phyloP scores from a whole-genome alignment of 352 stramenopile species.

The Halophytophthora polymorphica region DNA sequence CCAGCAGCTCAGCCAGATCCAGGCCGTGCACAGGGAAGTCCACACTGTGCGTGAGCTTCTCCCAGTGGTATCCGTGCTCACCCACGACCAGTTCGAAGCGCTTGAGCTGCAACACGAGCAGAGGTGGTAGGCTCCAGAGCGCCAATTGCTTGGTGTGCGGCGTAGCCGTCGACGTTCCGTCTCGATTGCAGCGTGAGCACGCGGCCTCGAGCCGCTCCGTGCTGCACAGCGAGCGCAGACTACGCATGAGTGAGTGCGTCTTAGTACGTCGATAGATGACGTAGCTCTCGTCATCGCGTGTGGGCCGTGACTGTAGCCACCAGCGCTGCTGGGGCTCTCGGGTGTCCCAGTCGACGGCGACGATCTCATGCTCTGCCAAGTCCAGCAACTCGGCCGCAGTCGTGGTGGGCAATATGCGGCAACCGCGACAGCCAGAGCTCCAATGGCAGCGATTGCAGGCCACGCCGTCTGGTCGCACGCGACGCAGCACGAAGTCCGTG shows the following conservation, averaged over 20 bases:
- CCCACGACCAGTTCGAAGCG: constrained; percentile 41
- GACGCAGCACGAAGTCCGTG: constrained; percentile 38
- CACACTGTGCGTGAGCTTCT: constrained; percentile 89
- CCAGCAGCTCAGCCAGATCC: constrained; percentile 61
- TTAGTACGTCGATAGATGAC: constrained; percentile 20
- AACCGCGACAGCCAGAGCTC: constrained; percentile 46
- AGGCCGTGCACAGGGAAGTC: constrained; percentile 89
- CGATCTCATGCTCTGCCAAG: constrained; percentile 46
- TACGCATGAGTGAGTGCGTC: constrained; percentile 33
- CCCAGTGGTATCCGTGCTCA: constrained; percentile 38
- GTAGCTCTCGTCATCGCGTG: constrained; percentile 42
- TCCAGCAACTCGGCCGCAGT: constrained; percentile 29
- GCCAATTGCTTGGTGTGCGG: constrained; percentile 48
- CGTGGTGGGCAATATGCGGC: constrained; percentile 29
- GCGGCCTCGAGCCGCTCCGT: constrained; percentile 39
- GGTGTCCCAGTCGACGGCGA: constrained; percentile 63
- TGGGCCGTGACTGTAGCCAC: constrained; percentile 13
- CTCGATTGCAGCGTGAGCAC: constrained; percentile 36
- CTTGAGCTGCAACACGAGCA: constrained; percentile 69
- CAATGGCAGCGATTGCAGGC: constrained; percentile 55
- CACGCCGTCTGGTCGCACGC: constrained; percentile 39
- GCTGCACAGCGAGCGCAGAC: constrained; percentile 46
- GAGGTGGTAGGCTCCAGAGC: constrained; percentile 50
- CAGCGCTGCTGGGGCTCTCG: constrained; percentile 19
- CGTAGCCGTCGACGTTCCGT: constrained; percentile 1